Conservation (phyloP, 1,139 yeast species). For the Scheffersomyces lignicola region DNA sequence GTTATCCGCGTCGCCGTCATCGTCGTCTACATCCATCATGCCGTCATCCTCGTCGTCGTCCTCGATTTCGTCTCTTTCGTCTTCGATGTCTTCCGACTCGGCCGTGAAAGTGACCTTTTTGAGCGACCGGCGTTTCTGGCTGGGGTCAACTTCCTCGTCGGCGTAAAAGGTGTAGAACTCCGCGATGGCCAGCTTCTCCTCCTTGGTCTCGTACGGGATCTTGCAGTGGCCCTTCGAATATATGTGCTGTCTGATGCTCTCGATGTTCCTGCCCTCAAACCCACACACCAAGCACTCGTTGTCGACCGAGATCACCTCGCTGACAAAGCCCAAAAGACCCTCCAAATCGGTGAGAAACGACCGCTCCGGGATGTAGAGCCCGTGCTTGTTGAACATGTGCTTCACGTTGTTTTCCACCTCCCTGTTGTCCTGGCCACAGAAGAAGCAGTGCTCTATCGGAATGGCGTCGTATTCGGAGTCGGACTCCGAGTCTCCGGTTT, state of each 20-base stretch:
- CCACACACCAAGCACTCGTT: constrained; percentile 56
- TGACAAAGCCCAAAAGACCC: constrained; percentile 46
- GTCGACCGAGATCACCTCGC: constrained; percentile 45
- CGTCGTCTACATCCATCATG: constrained; percentile 27
- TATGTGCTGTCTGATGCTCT: constrained; percentile 55
- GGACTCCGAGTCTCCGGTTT: constrained; percentile 24
- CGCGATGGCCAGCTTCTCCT: constrained; percentile 38
- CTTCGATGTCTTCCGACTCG: constrained; percentile 10
- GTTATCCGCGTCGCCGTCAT: constrained; percentile 32
- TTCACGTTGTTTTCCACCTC: constrained; percentile 44
- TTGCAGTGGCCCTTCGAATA: constrained; percentile 54
- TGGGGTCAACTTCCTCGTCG: constrained; percentile 16
- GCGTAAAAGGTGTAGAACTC: constrained; percentile 45
- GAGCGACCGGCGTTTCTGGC: constrained; percentile 16
- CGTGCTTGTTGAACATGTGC: constrained; percentile 52
- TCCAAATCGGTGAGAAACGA: constrained; percentile 39
- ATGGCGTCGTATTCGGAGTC: constrained; percentile 22
- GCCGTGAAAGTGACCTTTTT: constrained; percentile 24
- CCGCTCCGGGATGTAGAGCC: constrained; percentile 52
- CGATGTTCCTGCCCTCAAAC: constrained; percentile 47
- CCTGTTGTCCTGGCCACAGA: constrained; percentile 38
- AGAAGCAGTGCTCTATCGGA: constrained; percentile 41
- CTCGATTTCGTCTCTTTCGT: constrained; percentile 14
- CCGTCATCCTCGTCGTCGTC: constrained; percentile 15
- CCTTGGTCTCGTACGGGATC: constrained; percentile 52